Evolutionary conservation across 129 eudicot genomes (phyloP).

Genomic region (Heracleum sosnowskyi): DNA sequence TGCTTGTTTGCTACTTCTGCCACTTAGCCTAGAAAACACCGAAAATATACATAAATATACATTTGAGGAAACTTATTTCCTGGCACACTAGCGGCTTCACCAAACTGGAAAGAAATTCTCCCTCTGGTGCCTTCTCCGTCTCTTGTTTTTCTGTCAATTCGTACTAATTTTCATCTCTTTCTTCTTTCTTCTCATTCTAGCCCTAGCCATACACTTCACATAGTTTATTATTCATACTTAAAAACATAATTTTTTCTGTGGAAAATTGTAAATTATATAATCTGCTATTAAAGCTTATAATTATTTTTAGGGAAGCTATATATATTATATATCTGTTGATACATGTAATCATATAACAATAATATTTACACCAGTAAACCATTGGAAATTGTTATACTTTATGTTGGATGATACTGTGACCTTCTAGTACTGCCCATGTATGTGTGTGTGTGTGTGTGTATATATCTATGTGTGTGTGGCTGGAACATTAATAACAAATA

Average conservation of each 20-base stretch:
- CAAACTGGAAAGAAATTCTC: too few relatives aligned
- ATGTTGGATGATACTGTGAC: background rate
- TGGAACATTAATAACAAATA: too few relatives aligned
- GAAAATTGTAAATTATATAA: background rate
- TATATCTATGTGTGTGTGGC: too few relatives aligned
- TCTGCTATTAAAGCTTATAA: too few relatives aligned
- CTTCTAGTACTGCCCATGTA: background rate
- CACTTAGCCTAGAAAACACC: too few relatives aligned
- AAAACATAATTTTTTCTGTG: background rate
- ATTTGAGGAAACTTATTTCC: too few relatives aligned
- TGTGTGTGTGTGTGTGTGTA: background rate
- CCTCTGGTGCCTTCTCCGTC: too few relatives aligned
- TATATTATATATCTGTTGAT: background rate
- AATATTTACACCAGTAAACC: background rate
- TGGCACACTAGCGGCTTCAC: background rate
- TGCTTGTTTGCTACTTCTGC: too few relatives aligned
- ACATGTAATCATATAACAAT: background rate
- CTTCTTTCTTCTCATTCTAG: background rate
- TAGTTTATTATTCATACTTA: too few relatives aligned
- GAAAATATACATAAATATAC: too few relatives aligned
- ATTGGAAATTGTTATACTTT: background rate
- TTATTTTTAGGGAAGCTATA: background rate
- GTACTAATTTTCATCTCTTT: background rate
- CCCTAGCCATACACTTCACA: background rate
- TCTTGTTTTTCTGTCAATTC: too few relatives aligned